Conservation (phyloP, 306 rosid species). For the Fragaria vesca region DNA sequence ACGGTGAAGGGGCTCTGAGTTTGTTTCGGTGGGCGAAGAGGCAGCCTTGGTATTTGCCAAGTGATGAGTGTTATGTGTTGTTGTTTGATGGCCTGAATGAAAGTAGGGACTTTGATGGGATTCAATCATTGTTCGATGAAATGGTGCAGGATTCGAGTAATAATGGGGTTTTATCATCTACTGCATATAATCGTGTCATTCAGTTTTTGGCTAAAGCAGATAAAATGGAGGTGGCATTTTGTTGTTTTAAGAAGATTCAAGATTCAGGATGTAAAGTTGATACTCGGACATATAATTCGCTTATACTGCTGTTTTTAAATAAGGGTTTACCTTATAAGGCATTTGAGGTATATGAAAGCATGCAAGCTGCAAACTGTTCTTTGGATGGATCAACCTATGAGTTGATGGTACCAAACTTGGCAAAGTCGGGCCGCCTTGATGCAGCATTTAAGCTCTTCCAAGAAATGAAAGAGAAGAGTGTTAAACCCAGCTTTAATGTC, state of each 20-base stretch:
- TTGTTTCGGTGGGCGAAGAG: constrained; percentile 92
- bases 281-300: constrained; percentile 71
- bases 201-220: constrained; percentile 82
- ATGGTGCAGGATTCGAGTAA: constrained; percentile 65
- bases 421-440: constrained; percentile 93
- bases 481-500: constrained; percentile 57
- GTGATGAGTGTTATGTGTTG: constrained; percentile 66
- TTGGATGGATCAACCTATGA: constrained; percentile 83
- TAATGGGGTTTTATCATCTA: constrained; percentile 41
- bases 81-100: constrained; percentile 75
- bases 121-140: constrained; percentile 79
- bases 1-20: constrained; percentile 63
- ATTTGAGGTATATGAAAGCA: constrained; percentile 85
- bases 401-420: constrained; percentile 86
- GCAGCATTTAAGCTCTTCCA: constrained; percentile 83
- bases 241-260: constrained; percentile 77
- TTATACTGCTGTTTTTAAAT: constrained; percentile 70
- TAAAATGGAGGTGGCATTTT: constrained; percentile 84
- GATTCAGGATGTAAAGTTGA: constrained; percentile 65
- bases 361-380: constrained; percentile 60
- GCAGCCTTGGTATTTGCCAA: constrained; percentile 74
- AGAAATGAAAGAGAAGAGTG: constrained; percentile 72
- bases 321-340: constrained; percentile 95
- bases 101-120: constrained; percentile 68
- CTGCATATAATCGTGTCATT: constrained; percentile 71